These are phyloP conservation scores for Poa annua DNA, from an alignment of 176 grass and related monocot genomes.

Conservation along the genomic window DNA sequence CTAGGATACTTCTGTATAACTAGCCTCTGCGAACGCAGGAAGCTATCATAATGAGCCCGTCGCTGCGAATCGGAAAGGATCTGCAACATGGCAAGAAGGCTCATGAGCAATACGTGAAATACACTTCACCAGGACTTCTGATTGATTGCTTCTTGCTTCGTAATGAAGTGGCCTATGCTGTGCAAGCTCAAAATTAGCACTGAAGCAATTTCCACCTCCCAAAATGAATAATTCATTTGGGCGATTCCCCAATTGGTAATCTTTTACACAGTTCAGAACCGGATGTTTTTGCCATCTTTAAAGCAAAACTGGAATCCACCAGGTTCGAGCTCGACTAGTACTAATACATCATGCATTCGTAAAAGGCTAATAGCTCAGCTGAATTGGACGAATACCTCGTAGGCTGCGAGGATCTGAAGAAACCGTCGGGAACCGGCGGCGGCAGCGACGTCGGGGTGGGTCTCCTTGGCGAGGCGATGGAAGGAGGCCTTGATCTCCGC, in stretches of 20 bases:
- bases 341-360: background rate
- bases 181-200: background rate
- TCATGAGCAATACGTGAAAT: slow-evolving; percentile 13
- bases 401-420: slow-evolving; percentile 86
- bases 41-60: slow-evolving; percentile 82
- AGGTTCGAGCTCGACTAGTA: background rate
- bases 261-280: background rate
- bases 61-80: slow-evolving; percentile 83
- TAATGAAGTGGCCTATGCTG: background rate
- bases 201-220: background rate
- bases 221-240: slow-evolving; percentile 13
- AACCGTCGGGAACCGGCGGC: slow-evolving; percentile 58
- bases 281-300: background rate
- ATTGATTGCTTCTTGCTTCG: background rate
- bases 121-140: background rate
- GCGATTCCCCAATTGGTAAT: background rate
- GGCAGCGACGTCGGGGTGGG: slow-evolving; percentile 79
- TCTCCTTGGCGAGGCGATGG: slow-evolving; percentile 88
- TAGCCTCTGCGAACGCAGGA: slow-evolving; percentile 62
- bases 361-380: background rate
- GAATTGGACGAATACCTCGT: slow-evolving; percentile 58
- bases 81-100: slow-evolving; percentile 40
- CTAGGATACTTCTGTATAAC: slow-evolving; percentile 54
- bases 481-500: slow-evolving; percentile 90
- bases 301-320: background rate